Evolutionary conservation across 305 asterid species (phyloP).

Genomic region (Fraxinus albicans): DNA sequence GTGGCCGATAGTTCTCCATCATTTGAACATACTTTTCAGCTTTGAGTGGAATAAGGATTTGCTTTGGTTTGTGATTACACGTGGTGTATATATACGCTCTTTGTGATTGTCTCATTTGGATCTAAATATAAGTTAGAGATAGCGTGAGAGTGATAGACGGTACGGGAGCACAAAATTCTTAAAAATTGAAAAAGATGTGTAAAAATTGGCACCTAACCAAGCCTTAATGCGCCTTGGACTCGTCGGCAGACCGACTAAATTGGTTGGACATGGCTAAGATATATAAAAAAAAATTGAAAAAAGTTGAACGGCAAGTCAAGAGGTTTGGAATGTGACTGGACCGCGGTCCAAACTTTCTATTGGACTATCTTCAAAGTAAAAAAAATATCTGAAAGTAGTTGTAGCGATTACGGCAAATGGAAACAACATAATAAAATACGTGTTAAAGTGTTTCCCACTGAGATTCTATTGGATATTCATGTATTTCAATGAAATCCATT

Average conservation of each 20-base stretch:
- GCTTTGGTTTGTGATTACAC: not conserved
- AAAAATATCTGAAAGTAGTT: too few species aligned
- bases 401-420: too few species aligned
- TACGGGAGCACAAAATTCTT: not conserved
- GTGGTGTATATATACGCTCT: not conserved
- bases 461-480: too few species aligned
- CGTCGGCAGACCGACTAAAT: not conserved
- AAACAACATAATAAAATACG: not conserved
- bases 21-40: not conserved
- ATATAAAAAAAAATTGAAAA: too few species aligned
- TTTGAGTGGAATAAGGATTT: not conserved
- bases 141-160: not conserved
- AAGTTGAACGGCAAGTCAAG: not conserved
- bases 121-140: not conserved
- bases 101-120: not conserved
- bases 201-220: too few species aligned
- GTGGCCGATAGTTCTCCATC: not conserved
- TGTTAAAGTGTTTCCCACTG: too few species aligned
- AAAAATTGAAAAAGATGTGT: not conserved
- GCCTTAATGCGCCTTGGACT: not conserved
- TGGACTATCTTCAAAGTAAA: too few species aligned
- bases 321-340: too few species aligned
- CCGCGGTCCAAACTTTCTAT: too few species aligned
- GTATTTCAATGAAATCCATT: not conserved
- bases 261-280: not conserved